These are phyloP conservation scores for Cladophialophora immunda DNA, from an alignment of 2,329 filamentous ascomycete species.

Conservation along the genomic window DNA sequence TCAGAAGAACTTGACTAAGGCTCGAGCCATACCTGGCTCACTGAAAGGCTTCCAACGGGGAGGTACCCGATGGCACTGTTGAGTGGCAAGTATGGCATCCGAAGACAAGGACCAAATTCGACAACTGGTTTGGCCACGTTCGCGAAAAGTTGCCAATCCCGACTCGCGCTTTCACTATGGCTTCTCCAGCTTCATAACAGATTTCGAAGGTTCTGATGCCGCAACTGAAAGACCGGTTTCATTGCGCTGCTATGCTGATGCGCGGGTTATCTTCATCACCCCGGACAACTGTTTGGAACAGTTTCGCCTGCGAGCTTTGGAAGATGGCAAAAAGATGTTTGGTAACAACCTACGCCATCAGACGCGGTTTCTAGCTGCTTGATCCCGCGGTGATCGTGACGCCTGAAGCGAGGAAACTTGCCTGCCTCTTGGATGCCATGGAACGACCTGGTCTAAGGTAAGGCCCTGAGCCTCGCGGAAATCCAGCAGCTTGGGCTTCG, in stretches of 20 bases:
- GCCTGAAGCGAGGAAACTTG: conserved; percentile 45
- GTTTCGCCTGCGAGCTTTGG: conserved; percentile 49
- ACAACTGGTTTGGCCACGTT: conserved; percentile 45
- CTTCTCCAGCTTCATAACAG: conserved; percentile 54
- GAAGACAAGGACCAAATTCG: conserved; percentile 27
- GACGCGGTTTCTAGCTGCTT: conserved; percentile 54
- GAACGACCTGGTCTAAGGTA: conserved; percentile 49
- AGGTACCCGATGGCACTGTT: background rate
- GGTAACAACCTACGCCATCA: conserved; percentile 53
- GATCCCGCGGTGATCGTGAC: conserved; percentile 47
- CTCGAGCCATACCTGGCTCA: background rate
- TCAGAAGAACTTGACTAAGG: background rate
- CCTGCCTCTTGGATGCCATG: conserved; percentile 54
- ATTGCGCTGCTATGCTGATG: conserved; percentile 46
- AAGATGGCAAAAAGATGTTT: conserved; percentile 53
- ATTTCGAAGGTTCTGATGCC: conserved; percentile 50
- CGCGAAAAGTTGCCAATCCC: conserved; percentile 51
- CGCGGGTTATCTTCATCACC: conserved; percentile 50
- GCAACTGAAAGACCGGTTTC: conserved; percentile 46
- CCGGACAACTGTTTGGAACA: conserved; percentile 57
- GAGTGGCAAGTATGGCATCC: conserved; percentile 6
- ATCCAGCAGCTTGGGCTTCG: conserved; percentile 43
- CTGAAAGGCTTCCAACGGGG: background rate
- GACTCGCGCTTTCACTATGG: conserved; percentile 56
- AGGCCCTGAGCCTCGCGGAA: conserved; percentile 47